Evolutionary conservation across 352 stramenopile species (phyloP), one percentile per base, ranked within the genome.

Genomic region (Phytophthora tubulina): DNA sequence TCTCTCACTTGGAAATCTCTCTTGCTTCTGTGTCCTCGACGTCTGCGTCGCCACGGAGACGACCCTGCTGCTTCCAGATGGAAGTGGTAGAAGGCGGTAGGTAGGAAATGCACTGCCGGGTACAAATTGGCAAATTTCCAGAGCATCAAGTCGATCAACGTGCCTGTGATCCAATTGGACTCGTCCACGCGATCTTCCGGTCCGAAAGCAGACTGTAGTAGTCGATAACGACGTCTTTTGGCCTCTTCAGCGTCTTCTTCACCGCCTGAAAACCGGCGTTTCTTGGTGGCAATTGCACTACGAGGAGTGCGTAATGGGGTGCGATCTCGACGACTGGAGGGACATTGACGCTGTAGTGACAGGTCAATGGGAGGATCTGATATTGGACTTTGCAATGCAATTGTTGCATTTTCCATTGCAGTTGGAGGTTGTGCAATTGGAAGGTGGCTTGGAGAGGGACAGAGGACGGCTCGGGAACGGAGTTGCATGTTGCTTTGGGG

Each of bases 51-150:
- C 73, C 68, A 80, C 7, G 63, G 56, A 54, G 63, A 64, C 5
- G 21, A 27, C 56, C 33, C 4, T 4, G 66, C 42, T 3, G 69
- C 68, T 31, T 86, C 74, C 11, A 92, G 54, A 57, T 88, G 76
- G 36, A 95, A 84, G 50, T 93, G 81, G 63, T 82, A 89, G 52
- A 97, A 97, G 27, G 94, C 89, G 4, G 89, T 95, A n/a, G 91
- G 85, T 33, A 97, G 73, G 64, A 97, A 97, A 58, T 90, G 78
- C 46, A 93, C 86, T 2, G 63, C 46, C 8, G 76, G 71, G 65
- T 97, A 97, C 70, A 81, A 71, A 8, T 72, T 82, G 46, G 90
- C 90, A 51, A 97, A 86, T 30, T 92, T 79, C 75, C 85, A 93
- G 21, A 96, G 80, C 71, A 95, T 83, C 46, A 97, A 63, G 64